Evolutionary conservation across 495 filamentous ascomycete genomes (phyloP), one percentile per base, ranked within the genome.

Genomic region (Aspergillus cavernicola): DNA sequence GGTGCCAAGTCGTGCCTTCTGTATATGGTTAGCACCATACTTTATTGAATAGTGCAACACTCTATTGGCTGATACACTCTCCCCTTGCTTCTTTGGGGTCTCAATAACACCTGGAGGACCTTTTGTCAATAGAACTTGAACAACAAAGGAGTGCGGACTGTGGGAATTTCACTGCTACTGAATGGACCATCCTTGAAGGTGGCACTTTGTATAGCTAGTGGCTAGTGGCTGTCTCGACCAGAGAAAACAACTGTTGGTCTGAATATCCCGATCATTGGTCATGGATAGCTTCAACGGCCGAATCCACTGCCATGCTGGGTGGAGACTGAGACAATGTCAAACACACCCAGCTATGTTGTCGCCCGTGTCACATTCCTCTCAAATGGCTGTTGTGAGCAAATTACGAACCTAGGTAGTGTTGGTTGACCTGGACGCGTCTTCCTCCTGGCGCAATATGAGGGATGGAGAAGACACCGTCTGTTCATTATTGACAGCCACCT

Each of bases 21-120:
- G n/a, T n/a, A n/a, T n/a, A n/a, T 10, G 22, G 46, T 37, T 50
- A 50, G 33, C 11, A 2, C n/a, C 33, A 39, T 39, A 31, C 11
- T 24, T 43, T 52, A n/a, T n/a, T n/a, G n/a, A n/a, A n/a, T n/a
- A n/a, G n/a, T n/a, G n/a, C n/a, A n/a, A n/a, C n/a, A n/a, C 12
- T 18, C 19, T 16, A 38, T 39, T 50, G 35, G 35, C 19, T 28
- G 0, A 4, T 20, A 23, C 18, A 28, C 22, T 40, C 35, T 5
- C 13, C 39, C 50, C 40, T 52, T 52, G 12, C 50, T 52, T 52
- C 28, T 42, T 43, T 31, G 8, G 38, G 39, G 50, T 28, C 19
- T 38, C 50, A 28, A 53, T 53, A 53, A 38, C 48, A 22, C 23
- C 36, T 26, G 22, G 20, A 15, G 18, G 9, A 7, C 16, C 44